Conservation (phyloP, 164 flowering plant species). For the Euptelea pleiosperma region DNA sequence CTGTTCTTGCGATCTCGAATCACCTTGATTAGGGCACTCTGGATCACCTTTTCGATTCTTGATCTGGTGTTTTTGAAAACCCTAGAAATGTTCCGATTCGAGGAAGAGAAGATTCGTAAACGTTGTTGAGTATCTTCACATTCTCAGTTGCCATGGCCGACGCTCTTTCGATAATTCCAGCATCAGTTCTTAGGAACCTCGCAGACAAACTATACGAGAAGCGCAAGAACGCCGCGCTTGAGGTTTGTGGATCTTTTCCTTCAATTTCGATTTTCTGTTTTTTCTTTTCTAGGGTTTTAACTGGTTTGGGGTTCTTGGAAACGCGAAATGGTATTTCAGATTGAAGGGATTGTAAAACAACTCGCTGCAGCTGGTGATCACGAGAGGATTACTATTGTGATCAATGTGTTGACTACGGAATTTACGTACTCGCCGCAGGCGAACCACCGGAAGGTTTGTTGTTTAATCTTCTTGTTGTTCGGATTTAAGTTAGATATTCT, state of each 20-base stretch:
- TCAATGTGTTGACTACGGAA: conserved; percentile 70
- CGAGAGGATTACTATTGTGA: conserved; percentile 74
- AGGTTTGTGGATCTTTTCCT: conserved; percentile 25
- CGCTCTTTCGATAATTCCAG: conserved; percentile 56
- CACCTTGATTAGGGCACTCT: too few species aligned
- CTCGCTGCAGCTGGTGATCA: conserved; percentile 69
- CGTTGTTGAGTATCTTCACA: background rate
- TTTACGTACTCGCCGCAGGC: conserved; percentile 78
- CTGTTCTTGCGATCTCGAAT: too few species aligned
- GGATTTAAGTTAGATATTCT: background rate
- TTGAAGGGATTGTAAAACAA: conserved; percentile 92
- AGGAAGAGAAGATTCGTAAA: conserved; percentile 27
- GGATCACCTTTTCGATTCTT: background rate
- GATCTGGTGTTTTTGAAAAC: conserved; percentile 8
- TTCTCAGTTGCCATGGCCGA: conserved; percentile 48
- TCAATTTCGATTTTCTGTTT: background rate
- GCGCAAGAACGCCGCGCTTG: conserved; percentile 97
- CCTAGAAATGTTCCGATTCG: conserved; percentile 26
- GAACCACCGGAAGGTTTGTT: conserved; percentile 80
- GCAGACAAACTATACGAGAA: conserved; percentile 95
- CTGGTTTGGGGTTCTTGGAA: conserved; percentile 3
- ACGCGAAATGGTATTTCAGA: conserved; percentile 33
- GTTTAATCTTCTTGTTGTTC: background rate
- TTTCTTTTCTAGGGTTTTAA: conserved; percentile 11
- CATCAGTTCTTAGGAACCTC: conserved; percentile 73